These are phyloP conservation scores for Penicillium frequentans DNA, from an alignment of 2,329 filamentous ascomycete genomes.

Conservation along the genomic window DNA sequence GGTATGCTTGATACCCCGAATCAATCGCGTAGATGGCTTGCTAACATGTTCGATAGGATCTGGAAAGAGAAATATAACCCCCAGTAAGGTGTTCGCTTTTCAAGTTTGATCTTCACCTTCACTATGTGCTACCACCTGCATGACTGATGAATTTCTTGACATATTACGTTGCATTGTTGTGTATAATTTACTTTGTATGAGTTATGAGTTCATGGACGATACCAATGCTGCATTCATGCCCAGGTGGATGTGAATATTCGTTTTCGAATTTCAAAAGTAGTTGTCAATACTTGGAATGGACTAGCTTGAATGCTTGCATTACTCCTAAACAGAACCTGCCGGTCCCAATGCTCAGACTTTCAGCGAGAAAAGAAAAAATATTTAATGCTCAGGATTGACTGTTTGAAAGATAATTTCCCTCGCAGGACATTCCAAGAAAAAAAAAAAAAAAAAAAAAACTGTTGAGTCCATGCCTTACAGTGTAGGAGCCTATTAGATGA, in stretches of 20 bases:
- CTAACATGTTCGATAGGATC: constrained; percentile 63
- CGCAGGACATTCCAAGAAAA: no score
- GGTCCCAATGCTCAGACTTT: no score
- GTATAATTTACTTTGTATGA: background rate
- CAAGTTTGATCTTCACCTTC: background rate
- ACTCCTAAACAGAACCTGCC: no score
- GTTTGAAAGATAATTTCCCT: fast-evolving
- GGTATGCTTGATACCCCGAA: constrained; percentile 57
- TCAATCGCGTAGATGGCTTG: background rate
- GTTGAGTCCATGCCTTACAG: no score
- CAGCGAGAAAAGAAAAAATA: no score
- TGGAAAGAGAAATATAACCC: constrained; percentile 94
- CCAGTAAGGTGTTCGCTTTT: constrained; percentile 25
- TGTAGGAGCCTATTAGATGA: no score
- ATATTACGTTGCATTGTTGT: background rate
- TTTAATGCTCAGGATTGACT: no score
- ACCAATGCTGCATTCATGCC: background rate
- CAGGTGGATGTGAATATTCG: background rate
- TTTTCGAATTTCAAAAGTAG: background rate
- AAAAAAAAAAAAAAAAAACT: no score
- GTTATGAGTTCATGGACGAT: background rate
- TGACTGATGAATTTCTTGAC: background rate
- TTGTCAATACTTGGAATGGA: background rate
- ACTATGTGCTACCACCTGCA: background rate
- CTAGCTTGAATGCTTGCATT: no score